Evolutionary conservation across 768 basidiomycete genomes (phyloP), one percentile per base, ranked within the genome.

Genomic region (Calvatia gigantea): DNA sequence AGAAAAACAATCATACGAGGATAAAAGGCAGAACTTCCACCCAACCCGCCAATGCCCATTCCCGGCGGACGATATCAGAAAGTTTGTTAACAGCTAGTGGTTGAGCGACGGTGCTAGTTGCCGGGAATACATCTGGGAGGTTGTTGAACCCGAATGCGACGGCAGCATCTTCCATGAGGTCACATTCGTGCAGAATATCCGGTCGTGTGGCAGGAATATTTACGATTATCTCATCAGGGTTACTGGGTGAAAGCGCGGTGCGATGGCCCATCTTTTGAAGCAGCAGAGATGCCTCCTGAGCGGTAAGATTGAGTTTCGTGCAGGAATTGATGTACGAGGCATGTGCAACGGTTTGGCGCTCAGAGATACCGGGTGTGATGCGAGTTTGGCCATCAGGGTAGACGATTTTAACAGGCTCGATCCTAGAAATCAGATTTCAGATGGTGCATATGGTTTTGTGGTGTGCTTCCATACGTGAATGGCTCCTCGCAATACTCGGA

Each of bases 121-220:
- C 74, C 1, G 97, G 97, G 83, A 99, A 94, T 12, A 84, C 86
- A 63, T 91, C 82, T 1, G 93, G 91, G 25, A 99, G 79, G 64
- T 96, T 97, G 75, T 99, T 98, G 79, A 94, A 98, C 1, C 97
- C 97, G 66, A 95, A 97, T 0, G 94, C 97, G 61, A 99, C 91
- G 8, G 97, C 97, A 2, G 89, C 93, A 60, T 99, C 97, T 68
- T 99, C 97, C 87, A 99, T 90, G 67, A 98, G 82, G 67, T 99
- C 97, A 65, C 95, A 97, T 69, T 98, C 94, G 67, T 99, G 97
- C 52, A 99, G 75, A 61, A 99, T 98, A 67, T 99, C 97, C 1
- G 97, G 94, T 33, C 97, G 84, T n/a, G 94, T 98, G n/a, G 90
- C 78, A 4, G 97, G 96, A 44, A 99, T 79, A 31, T 83, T 73